phyloP scores from a whole-genome alignment of 805 yeast species.

The Cyberlindnera xishuangbannaensis region DNA sequence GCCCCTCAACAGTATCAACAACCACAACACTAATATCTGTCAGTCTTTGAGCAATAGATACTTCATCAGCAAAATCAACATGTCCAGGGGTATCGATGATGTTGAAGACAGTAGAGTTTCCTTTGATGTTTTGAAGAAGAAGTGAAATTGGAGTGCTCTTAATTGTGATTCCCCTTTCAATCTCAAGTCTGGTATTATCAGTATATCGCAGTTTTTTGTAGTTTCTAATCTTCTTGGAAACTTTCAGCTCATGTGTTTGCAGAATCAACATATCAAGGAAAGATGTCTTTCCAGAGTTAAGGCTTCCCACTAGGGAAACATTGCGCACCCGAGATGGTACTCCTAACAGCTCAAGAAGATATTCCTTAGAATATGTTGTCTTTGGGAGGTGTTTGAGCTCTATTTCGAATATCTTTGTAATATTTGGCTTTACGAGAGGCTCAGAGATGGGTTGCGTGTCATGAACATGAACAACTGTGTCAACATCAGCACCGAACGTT shows the following conservation, averaged over 20 bases:
- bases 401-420: conserved; percentile 36
- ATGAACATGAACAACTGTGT: conserved; percentile 50
- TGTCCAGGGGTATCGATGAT: conserved; percentile 92
- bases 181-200: conserved; percentile 67
- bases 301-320: conserved; percentile 71
- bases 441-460: conserved; percentile 47
- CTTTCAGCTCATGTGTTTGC: conserved; percentile 53
- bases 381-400: conserved; percentile 54
- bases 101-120: conserved; percentile 54
- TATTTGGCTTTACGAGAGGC: conserved; percentile 59
- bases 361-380: conserved; percentile 56
- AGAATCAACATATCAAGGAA: conserved; percentile 61
- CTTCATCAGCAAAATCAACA: conserved; percentile 74
- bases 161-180: conserved; percentile 63
- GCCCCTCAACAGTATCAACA: conserved; percentile 83
- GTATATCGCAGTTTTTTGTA: conserved; percentile 66
- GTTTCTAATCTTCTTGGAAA: conserved; percentile 45
- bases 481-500: conserved; percentile 58
- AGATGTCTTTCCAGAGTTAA: conserved; percentile 84
- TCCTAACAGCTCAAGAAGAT: conserved; percentile 43
- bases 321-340: conserved; percentile 67
- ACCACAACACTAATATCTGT: conserved; percentile 66
- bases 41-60: conserved; percentile 47
- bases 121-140: conserved; percentile 46
- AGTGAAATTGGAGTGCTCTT: conserved; percentile 58